Evolutionary conservation across 2,329 filamentous ascomycete species (phyloP).

Genomic region (Scopulariopsis brevicaulis): DNA sequence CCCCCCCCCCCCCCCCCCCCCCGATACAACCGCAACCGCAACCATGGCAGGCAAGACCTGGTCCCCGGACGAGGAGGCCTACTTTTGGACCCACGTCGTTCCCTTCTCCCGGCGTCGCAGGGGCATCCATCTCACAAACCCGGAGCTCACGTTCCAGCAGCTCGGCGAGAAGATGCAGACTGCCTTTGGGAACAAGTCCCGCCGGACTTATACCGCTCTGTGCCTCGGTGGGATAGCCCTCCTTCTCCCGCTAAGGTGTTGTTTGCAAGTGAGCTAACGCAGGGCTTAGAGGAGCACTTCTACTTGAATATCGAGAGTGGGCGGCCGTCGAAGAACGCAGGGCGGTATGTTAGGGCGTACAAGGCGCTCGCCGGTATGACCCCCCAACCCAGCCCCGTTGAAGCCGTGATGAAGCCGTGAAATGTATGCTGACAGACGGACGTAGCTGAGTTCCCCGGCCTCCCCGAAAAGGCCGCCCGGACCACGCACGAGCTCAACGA

Average conservation of each 20-base stretch:
- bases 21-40: constrained; percentile 5
- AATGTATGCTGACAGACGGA: background rate
- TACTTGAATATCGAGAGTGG: constrained; percentile 5
- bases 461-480: background rate
- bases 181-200: constrained; percentile 19
- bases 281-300: background rate
- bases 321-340: constrained; percentile 7
- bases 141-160: constrained; percentile 20
- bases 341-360: constrained; percentile 6
- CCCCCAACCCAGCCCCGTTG: background rate
- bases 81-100: constrained; percentile 33
- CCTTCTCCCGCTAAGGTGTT: background rate
- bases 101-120: constrained; percentile 22
- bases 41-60: constrained; percentile 39
- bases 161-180: constrained; percentile 25
- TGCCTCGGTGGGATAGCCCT: constrained; percentile 24
- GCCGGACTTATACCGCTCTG: constrained; percentile 24
- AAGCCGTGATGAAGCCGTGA: background rate
- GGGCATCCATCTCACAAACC: constrained; percentile 13
- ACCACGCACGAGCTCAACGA: background rate
- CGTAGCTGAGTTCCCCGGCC: background rate
- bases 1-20: too few relatives aligned
- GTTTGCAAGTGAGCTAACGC: background rate
- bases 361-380: constrained; percentile 7
- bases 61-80: constrained; percentile 32